Conservation (phyloP, 257 asterid genomes). For the Ilex aquifolium region DNA sequence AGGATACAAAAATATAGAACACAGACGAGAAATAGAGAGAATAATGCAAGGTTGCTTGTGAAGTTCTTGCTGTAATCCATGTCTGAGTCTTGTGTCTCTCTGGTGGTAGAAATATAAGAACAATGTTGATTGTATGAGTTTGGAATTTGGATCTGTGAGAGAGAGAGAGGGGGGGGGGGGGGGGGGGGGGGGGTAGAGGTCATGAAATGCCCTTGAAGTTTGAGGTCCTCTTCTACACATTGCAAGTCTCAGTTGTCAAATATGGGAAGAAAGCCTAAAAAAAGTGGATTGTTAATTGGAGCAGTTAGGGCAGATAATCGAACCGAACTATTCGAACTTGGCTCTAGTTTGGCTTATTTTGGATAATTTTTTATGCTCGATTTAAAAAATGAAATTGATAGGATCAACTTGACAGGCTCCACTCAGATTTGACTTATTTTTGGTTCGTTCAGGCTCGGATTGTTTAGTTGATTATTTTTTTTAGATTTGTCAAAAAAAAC, state of each 20-base stretch:
- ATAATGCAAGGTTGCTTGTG: constrained; percentile 19
- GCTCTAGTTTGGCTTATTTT: too few species aligned
- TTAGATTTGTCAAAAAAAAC: too few species aligned
- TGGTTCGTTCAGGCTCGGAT: too few species aligned
- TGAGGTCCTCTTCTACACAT: neutral
- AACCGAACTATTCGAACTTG: too few species aligned
- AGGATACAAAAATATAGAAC: constrained; percentile 21
- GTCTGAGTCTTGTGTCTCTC: neutral
- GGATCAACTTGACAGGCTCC: too few species aligned
- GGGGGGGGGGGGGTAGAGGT: constrained; percentile 16
- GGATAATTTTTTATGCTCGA: too few species aligned
- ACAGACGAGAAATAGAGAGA: constrained; percentile 24
- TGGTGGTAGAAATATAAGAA: neutral
- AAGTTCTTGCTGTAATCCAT: constrained; percentile 35
- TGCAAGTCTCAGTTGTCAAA: constrained; percentile 8
- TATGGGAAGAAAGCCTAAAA: neutral
- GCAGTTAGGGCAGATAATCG: too few species aligned
- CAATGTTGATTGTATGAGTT: too few species aligned
- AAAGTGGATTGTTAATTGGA: too few species aligned
- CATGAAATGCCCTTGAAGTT: constrained; percentile 23
- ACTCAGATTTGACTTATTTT: too few species aligned
- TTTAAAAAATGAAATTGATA: too few species aligned
- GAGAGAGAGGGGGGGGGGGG: neutral
- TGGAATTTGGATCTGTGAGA: neutral
- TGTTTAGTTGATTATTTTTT: too few species aligned